Evolutionary conservation across 331 rosid species (phyloP), one percentile per base, ranked within the genome.

Genomic region (Phaseolus coccineus): DNA sequence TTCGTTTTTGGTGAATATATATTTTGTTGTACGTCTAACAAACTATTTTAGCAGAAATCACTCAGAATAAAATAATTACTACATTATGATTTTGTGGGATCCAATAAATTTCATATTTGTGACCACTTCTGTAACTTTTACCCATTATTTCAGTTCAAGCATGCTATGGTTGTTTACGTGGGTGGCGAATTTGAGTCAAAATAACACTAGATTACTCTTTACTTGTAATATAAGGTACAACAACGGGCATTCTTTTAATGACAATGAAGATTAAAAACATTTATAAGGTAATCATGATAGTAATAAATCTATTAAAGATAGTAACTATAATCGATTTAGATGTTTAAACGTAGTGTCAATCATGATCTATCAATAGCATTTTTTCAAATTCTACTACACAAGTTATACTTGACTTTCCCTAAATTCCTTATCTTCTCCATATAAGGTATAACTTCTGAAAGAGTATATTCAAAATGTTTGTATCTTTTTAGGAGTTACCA

Each of bases 401-500:
- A 44, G 22, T 30, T 42, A 37, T 52, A 25, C 56, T 39, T 28
- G 77, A 73, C 25, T 22, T 31, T 73, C 59, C 63, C 70, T 44
- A 30, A 22, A 31, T 58, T 25, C 27, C 46, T 24, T 55, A n/a
- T 44, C 25, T 68, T 68, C 35, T 78, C 74, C 19, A 13, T 25
- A 24, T 56, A 56, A 56, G 62, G 63, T 19, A 66, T 56, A 24
- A 42, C 44, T 69, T 63, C 70, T 64, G 28, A 77, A 39, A 48
- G 50, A 67, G 46, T 35, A 35, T 33, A 28, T 70, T 22, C 44
- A 48, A 69, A 37, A 47, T 71, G 52, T 81, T 73, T 77, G 50
- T 53, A 59, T 83, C 70, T 58, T 74, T 22, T 80, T 85, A 95
- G 98, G 99, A 95, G 84, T 80, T 88, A 6, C 99, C 99, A 8